A percentile compares a stretch with the other conserved stretches of the same genome.
Conservation (phyloP, 768 basidiomycete genomes). For the Calocera viscosa region DNA sequence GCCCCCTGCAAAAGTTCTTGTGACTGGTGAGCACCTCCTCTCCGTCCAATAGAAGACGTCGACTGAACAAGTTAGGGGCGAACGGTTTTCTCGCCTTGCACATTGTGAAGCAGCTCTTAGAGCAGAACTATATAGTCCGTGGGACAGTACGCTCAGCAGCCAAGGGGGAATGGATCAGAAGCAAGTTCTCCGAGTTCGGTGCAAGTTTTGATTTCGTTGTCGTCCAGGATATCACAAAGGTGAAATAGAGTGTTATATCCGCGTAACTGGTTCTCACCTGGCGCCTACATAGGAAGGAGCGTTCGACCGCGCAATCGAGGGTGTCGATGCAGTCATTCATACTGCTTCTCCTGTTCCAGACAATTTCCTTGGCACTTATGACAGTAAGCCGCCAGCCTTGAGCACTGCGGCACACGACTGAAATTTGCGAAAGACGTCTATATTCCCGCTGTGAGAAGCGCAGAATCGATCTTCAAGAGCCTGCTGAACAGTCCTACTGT, state of each 20-base stretch:
- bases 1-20: constrained; percentile 13
- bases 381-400: too few species aligned
- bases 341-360: constrained; percentile 51
- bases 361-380: constrained; percentile 22
- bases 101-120: constrained; percentile 20
- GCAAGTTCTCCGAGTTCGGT: constrained; percentile 26
- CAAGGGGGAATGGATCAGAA: constrained; percentile 33
- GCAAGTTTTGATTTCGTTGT: constrained; percentile 29
- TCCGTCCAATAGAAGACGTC: neutral
- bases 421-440: constrained; percentile 11
- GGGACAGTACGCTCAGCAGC: constrained; percentile 32
- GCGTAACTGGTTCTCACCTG: neutral
- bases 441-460: constrained; percentile 18
- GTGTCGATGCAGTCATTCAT: constrained; percentile 58
- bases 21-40: constrained; percentile 9
- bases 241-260: constrained; percentile 17
- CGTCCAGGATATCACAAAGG: constrained; percentile 33
- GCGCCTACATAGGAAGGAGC: constrained; percentile 30
- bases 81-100: constrained; percentile 19
- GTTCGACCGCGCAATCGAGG: constrained; percentile 69
- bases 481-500: neutral
- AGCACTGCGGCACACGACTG: neutral
- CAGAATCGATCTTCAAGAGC: neutral
- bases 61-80: constrained; percentile 5
- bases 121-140: constrained; percentile 29